A percentile compares a stretch with the other conserved stretches of the same genome.
These are phyloP conservation scores for Trametes pubescens DNA, from an alignment of 1,284 basidiomycete genomes.

Conservation along the genomic window DNA sequence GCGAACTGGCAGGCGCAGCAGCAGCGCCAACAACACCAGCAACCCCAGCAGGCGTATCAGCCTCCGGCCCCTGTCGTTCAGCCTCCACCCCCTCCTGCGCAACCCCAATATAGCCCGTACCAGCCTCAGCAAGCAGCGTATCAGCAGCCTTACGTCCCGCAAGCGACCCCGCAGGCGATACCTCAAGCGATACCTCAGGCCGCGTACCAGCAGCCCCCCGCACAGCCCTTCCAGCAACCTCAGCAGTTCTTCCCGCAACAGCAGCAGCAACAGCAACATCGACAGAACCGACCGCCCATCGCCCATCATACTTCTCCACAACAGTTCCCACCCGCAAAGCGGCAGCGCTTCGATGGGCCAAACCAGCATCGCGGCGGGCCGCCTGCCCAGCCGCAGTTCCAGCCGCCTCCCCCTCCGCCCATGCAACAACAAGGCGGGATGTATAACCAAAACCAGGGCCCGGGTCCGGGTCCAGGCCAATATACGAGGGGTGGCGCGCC, in stretches of 20 bases:
- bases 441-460: conserved; percentile 31
- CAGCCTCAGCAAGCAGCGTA: conserved; percentile 73
- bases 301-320: conserved; percentile 71
- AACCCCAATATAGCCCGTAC: conserved; percentile 74
- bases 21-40: conserved; percentile 56
- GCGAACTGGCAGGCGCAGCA: conserved; percentile 63
- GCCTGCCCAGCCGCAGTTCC: conserved; percentile 53
- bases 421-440: conserved; percentile 40
- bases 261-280: conserved; percentile 60
- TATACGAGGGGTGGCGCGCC: conserved; percentile 52
- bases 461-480: conserved; percentile 41
- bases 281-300: conserved; percentile 54
- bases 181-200: conserved; percentile 48
- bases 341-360: conserved; percentile 85
- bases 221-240: conserved; percentile 41
- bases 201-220: conserved; percentile 43
- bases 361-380: conserved; percentile 51
- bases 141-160: conserved; percentile 72
- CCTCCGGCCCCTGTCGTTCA: conserved; percentile 60
- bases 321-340: conserved; percentile 81
- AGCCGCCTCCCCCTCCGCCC: conserved; percentile 51
- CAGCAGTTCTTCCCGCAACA: conserved; percentile 47
- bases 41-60: conserved; percentile 58
- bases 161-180: conserved; percentile 51
- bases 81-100: conserved; percentile 56